These are phyloP conservation scores for Aspergillus incahuasiensis DNA, from an alignment of 495 filamentous ascomycete genomes.

Conservation along the genomic window DNA sequence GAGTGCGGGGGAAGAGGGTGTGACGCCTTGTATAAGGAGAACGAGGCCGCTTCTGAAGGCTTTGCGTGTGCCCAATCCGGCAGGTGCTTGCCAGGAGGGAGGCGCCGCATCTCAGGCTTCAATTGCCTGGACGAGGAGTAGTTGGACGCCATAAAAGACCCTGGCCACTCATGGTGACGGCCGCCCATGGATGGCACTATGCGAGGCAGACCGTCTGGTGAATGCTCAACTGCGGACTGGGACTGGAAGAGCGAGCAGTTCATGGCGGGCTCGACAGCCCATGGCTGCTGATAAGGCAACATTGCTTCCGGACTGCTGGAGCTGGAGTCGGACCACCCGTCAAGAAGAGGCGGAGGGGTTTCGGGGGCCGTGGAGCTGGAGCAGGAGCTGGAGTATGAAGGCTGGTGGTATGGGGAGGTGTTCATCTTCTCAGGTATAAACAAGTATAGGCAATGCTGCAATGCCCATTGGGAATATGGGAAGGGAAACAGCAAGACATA, in stretches of 20 bases:
- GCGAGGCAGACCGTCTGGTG: conserved; percentile 16
- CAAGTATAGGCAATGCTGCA: not conserved
- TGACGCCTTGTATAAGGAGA: conserved; percentile 8
- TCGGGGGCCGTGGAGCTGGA: conserved; percentile 20
- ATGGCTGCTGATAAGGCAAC: conserved; percentile 19
- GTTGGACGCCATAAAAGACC: conserved; percentile 11
- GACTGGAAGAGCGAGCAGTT: conserved; percentile 15
- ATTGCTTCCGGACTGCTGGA: conserved; percentile 21
- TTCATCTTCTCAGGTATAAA: not conserved
- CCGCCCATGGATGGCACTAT: conserved; percentile 6
- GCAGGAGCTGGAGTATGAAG: not conserved
- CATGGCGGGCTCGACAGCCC: conserved; percentile 7
- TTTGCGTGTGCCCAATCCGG: conserved; percentile 12
- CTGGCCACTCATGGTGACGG: conserved; percentile 9
- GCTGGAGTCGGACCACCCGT: conserved; percentile 25
- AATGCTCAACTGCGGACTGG: conserved; percentile 6
- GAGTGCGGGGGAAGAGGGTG: conserved; percentile 6
- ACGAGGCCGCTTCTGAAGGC: not conserved
- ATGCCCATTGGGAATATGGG: not conserved
- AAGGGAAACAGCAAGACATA: conserved; percentile 4
- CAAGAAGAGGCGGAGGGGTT: conserved; percentile 8
- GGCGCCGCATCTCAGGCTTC: conserved; percentile 14
- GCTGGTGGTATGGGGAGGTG: conserved; percentile 13
- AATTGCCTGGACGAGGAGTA: conserved; percentile 11
- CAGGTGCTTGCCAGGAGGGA: conserved; percentile 5